Base-by-base conservation (phyloP, 352 stramenopile species). In the Phytophthora ohioensis region DNA sequence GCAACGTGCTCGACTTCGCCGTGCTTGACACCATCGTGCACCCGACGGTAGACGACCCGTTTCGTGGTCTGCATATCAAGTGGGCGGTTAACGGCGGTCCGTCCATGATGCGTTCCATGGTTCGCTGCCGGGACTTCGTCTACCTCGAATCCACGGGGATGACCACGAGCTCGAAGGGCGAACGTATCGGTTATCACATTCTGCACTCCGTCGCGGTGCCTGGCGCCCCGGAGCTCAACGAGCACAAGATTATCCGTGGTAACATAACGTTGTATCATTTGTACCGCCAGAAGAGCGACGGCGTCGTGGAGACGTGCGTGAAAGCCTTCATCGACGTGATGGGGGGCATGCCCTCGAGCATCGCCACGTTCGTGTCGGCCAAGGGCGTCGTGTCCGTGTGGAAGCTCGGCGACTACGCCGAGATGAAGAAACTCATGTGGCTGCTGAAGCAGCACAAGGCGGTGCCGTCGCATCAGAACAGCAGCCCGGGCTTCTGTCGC, bases 201-300 rank as follows among this genome's bases (percentile, higher is more conserved):
- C 32, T 78, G 31, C 73, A 78, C 52, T 80, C 73, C 10, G 46
- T 80, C 8, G 62, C 58, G 4, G 52, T 80, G 10, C 60, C 69
- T 12, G 73, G 65, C 5, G 68, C 67, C 11, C 73, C 64, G 13
- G 61, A 80, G 48, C 57, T 80, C 13, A 42, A 70, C 12, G 57
- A 67, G 4, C 59, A 71, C 69, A 79, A 69, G 73, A 71, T 80
- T 52, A 69, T 82, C 38, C 78, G 80, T 2, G 78, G 78, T 49
- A 81, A 84, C 56, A 82, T 88, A 43, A 84, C 80, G 36, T 62
- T 86, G 30, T 88, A 79, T 48, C 71, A 73, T 41, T 57, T 88
- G 57, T 88, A 83, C 54, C 76, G 71, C 1, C 80, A 88, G 56
- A 65, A 73, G 70, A 69, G 61, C 51, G n/a, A 71, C 47, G 64